Percentiles rank a stretch among this genome's conserved stretches.
These are phyloP conservation scores for Neobulgaria alba DNA, from an alignment of 2,329 filamentous ascomycete genomes.

Conservation along the genomic window DNA sequence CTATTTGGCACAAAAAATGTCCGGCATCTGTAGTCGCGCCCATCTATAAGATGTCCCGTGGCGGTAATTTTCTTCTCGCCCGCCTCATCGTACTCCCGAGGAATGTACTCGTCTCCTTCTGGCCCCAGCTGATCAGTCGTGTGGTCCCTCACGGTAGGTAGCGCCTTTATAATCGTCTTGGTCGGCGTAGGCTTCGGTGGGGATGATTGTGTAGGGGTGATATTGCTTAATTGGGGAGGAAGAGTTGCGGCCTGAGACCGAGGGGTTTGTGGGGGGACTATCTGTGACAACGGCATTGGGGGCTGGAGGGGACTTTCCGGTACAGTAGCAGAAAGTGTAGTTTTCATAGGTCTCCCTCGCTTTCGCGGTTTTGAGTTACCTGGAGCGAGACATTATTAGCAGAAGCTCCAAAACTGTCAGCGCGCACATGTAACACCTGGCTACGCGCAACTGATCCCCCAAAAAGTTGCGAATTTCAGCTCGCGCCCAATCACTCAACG, in stretches of 20 bases:
- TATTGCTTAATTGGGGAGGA: slow-evolving; percentile 25
- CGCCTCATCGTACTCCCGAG: slow-evolving; percentile 83
- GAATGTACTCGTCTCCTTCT: slow-evolving; percentile 88
- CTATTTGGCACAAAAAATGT: slow-evolving; percentile 89
- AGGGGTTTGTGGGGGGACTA: slow-evolving; percentile 45
- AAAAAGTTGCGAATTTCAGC: not conserved
- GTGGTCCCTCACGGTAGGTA: slow-evolving; percentile 93
- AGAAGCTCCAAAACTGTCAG: slow-evolving; percentile 10
- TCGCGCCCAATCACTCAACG: not conserved
- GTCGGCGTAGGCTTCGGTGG: slow-evolving; percentile 74
- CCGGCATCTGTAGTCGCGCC: slow-evolving; percentile 81
- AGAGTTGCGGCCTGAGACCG: slow-evolving; percentile 34
- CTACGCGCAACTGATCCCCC: slow-evolving; percentile 12
- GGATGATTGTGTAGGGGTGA: slow-evolving; percentile 40
- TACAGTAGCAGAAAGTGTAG: slow-evolving; percentile 37
- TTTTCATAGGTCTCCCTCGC: slow-evolving; percentile 30
- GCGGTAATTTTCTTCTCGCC: slow-evolving; percentile 89
- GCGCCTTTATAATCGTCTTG: slow-evolving; percentile 80
- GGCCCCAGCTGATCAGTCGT: slow-evolving; percentile 90
- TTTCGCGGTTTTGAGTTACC: slow-evolving; percentile 35
- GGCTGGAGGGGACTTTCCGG: slow-evolving; percentile 50
- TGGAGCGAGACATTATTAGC: slow-evolving; percentile 24
- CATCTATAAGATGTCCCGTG: slow-evolving; percentile 73
- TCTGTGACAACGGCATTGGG: slow-evolving; percentile 37
- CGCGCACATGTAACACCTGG: slow-evolving; percentile 23